Evolutionary conservation across 1,139 yeast species (phyloP), one percentile per base, ranked within the genome.

Genomic region (Geotrichum phurueaensis): DNA sequence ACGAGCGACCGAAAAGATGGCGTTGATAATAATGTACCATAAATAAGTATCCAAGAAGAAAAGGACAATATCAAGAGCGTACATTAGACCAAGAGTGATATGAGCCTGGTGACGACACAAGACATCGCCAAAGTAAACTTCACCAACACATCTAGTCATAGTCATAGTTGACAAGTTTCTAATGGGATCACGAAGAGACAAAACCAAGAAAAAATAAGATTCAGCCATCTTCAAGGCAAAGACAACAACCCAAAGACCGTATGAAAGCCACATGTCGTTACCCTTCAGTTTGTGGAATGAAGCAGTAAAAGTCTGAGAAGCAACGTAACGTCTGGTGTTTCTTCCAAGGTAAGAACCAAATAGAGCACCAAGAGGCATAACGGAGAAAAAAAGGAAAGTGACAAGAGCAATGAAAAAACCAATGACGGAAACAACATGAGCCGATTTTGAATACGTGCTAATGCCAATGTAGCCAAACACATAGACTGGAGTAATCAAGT

Each of bases 1-100:
- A 75, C 97, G 89, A 70, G 96, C 97, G 71, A 94, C 91, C 64
- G 98, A 92, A 83, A 89, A 91, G 69, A 90, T 83, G 76, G 96
- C 88, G 84, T 92, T 94, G 76, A 89, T 86, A 69, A 94, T 81
- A 81, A 94, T 92, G 82, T 92, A 94, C 98, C 99, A 94, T 87
- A 94, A 84, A 77, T 90, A 94, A 67, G 98, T 90, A 87, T 94
- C 99, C 82, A 94, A 84, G 85, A 94, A 94, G 87, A 92, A 94
- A 79, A 94, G 84, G 70, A 94, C 81, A 81, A 94, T 81, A 78
- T 94, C 98, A 62, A 96, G 94, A 66, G 88, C 84, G 70, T 83
- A 85, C 96, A 94, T 92, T 78, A 94, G 80, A 72, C 96, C 97
- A 71, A 94, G 80, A 48, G 90, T 91, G 72, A 94, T 85, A 74